Percentiles rank a stretch among this genome's conserved stretches.
Evolutionary conservation across 1,139 yeast genomes (phyloP).

Genomic region (Kodamaea alishanica): DNA sequence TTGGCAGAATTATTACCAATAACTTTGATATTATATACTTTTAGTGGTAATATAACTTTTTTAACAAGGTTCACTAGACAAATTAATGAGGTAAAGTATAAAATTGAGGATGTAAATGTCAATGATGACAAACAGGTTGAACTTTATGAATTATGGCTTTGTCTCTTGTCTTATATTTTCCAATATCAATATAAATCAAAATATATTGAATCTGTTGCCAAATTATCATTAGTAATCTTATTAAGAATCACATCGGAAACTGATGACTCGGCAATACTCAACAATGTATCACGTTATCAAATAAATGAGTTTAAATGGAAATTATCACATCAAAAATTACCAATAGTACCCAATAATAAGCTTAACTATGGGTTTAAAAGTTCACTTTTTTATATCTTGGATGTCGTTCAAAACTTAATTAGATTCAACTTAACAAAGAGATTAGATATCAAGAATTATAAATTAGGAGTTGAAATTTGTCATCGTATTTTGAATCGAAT

Average conservation of each 20-base stretch:
- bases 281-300: conserved; percentile 17
- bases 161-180: conserved; percentile 34
- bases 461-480: conserved; percentile 22
- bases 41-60: conserved; percentile 22
- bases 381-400: conserved; percentile 35
- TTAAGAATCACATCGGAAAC: conserved; percentile 22
- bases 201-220: conserved; percentile 21
- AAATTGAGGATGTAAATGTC: conserved; percentile 17
- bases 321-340: conserved; percentile 38
- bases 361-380: conserved; percentile 27
- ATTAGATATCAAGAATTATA: conserved; percentile 29
- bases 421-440: conserved; percentile 39
- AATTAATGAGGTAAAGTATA: conserved; percentile 9
- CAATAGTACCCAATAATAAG: conserved; percentile 29
- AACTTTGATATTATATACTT: conserved; percentile 19
- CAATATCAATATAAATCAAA: conserved; percentile 34
- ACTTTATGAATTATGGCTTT: conserved; percentile 34
- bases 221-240: conserved; percentile 22
- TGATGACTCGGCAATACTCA: conserved; percentile 10
- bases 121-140: conserved; percentile 19
- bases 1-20: conserved; percentile 26
- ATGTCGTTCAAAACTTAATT: conserved; percentile 33
- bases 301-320: conserved; percentile 43
- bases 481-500: conserved; percentile 19
- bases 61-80: conserved; percentile 19